Conservation (phyloP, 805 yeast genomes). For the Brettanomyces nanus region DNA sequence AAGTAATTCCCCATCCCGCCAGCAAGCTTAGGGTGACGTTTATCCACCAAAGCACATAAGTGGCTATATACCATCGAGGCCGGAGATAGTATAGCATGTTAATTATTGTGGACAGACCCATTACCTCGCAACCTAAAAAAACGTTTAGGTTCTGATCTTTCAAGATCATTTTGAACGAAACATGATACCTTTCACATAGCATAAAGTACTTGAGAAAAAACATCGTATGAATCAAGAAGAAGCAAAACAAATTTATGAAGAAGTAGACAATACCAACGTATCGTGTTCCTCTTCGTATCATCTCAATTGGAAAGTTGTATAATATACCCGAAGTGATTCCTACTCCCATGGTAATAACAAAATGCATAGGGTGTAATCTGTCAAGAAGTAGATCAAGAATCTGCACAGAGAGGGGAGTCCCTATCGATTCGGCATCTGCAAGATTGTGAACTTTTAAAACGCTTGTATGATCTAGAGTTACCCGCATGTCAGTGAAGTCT, state of each 20-base stretch:
- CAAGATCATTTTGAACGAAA: conserved; percentile 19
- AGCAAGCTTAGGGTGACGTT: conserved; percentile 44
- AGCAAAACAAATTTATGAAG: conserved; percentile 44
- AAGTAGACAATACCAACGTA: conserved; percentile 54
- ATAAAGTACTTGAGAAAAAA: conserved; percentile 32
- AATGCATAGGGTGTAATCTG: conserved; percentile 49
- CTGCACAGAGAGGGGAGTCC: neutral
- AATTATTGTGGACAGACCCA: conserved; percentile 67
- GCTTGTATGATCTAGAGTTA: no score
- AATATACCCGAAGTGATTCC: conserved; percentile 64
- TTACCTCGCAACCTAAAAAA: conserved; percentile 71
- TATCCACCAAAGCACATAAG: conserved; percentile 71
- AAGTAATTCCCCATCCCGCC: conserved; percentile 57
- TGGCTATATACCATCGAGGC: conserved; percentile 36
- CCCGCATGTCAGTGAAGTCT: no score
- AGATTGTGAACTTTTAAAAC: neutral
- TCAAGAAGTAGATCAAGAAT: conserved; percentile 11
- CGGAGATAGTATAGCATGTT: conserved; percentile 42
- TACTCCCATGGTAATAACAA: conserved; percentile 76
- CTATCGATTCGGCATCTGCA: neutral
- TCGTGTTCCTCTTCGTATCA: conserved; percentile 23
- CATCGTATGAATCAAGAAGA: conserved; percentile 34
- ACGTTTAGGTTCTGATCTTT: conserved; percentile 41
- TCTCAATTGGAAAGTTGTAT: conserved; percentile 56
- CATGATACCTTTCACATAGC: conserved; percentile 22